Base-by-base conservation (phyloP, 2,329 filamentous ascomycete species). In the Aspergillus floridensis region DNA sequence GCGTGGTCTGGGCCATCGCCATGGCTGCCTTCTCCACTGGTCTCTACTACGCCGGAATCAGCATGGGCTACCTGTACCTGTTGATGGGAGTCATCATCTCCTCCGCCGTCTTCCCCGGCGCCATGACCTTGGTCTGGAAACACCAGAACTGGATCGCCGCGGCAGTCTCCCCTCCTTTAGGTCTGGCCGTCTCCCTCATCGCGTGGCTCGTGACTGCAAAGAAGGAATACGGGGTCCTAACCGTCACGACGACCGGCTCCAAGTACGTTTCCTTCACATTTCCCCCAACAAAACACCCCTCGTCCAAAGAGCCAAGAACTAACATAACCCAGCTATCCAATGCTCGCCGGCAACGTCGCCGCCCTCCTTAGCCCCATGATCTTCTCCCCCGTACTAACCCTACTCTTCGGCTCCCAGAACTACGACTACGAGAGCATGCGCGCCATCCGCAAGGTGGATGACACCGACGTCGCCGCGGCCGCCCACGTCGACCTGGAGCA, bases 61-160 rank as follows among this genome's bases (percentile, higher is more conserved):
- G 86, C 11, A 95, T 96, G 90, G 92, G 92, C 11, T 96, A 93
- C 69, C 81, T 96, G 3, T 96, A 96, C 70, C 80, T 96, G 1
- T 85, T 96, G 71, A 96, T 96, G 92, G 93, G 92, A 7, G 90
- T 92, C 53, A 91, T 96, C 68, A 95, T 96, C 70, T 92, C 88
- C 0, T 86, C 90, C 0, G 92, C 91, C 3, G 92, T 96, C 3
- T 82, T 96, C 12, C 92, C 93, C 0, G 90, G 91, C 0, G 88
- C 91, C 0, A 79, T 96, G 63, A 90, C 91, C 0, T 82, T 96
- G 0, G 81, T 92, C 60, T 96, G 92, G 91, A 85, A 84, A 53
- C 86, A 88, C 2, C 92, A 96, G 73, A 92, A 91, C 69, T 87
- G 86, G 80, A 86, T 85, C 72, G 89, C 90, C 1, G 90, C 90